Conservation (phyloP, 2,329 filamentous ascomycete genomes). For the Orbilia javanica region DNA sequence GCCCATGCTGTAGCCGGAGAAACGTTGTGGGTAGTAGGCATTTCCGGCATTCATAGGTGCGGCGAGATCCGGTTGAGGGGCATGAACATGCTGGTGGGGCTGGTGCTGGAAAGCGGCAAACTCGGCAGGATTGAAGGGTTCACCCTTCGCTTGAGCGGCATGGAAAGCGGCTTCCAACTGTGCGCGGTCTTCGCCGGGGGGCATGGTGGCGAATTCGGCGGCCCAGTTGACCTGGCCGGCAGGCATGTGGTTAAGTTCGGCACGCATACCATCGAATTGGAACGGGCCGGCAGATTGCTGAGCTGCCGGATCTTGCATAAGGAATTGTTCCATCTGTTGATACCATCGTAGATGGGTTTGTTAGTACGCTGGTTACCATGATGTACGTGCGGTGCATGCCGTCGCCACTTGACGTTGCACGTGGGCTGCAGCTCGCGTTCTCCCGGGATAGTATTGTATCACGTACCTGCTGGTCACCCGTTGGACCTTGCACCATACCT, state of each 20-base stretch:
- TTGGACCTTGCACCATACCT: conserved; percentile 54
- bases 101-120: conserved; percentile 88
- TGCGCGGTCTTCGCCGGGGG: conserved; percentile 70
- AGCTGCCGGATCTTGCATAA: conserved; percentile 79
- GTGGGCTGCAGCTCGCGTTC: background rate
- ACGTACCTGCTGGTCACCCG: conserved; percentile 63
- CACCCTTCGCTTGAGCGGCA: conserved; percentile 68
- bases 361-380: background rate
- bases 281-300: conserved; percentile 68
- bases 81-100: conserved; percentile 69
- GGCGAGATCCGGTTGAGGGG: conserved; percentile 68
- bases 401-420: background rate
- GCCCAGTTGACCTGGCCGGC: conserved; percentile 72
- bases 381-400: background rate
- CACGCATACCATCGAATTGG: conserved; percentile 76
- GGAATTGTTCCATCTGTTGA: conserved; percentile 71
- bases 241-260: conserved; percentile 71
- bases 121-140: conserved; percentile 82
- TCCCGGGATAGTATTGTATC: background rate
- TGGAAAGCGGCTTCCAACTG: conserved; percentile 80
- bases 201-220: conserved; percentile 70
- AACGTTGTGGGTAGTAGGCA: conserved; percentile 61
- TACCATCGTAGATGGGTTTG: background rate
- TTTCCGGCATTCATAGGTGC: conserved; percentile 63
- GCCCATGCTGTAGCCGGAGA: conserved; percentile 61